A percentile compares a stretch with the other conserved stretches of the same genome.
Evolutionary conservation across 805 yeast genomes (phyloP).

Genomic region (Candida oleophila): DNA sequence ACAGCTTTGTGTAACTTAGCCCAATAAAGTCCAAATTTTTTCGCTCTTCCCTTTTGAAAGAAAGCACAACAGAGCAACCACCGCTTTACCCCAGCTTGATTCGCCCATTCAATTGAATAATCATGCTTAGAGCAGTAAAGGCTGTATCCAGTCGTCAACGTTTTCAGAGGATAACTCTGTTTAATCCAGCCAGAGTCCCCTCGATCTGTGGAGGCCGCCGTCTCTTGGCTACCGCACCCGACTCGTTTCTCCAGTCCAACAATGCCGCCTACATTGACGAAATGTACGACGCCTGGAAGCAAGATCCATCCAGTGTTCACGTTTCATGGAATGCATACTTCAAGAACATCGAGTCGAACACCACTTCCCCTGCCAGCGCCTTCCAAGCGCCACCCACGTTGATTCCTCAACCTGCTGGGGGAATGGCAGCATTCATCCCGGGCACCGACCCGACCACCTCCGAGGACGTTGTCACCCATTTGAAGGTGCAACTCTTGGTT

Average conservation of each 20-base stretch:
- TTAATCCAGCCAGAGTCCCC: slow-evolving; percentile 4
- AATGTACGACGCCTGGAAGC: slow-evolving; percentile 93
- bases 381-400: slow-evolving; percentile 90
- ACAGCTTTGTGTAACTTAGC: not conserved
- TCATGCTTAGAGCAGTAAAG: slow-evolving; percentile 8
- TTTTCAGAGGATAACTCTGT: not conserved
- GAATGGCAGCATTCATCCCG: slow-evolving; percentile 60
- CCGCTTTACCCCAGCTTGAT: too few species aligned
- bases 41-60: not conserved
- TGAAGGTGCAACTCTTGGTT: slow-evolving; percentile 93
- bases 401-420: slow-evolving; percentile 79
- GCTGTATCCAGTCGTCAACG: slow-evolving; percentile 4
- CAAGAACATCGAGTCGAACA: slow-evolving; percentile 77
- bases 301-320: slow-evolving; percentile 89
- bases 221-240: slow-evolving; percentile 45
- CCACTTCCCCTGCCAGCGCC: slow-evolving; percentile 70
- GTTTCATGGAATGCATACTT: slow-evolving; percentile 97
- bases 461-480: slow-evolving; percentile 76
- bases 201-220: slow-evolving; percentile 15
- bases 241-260: slow-evolving; percentile 77
- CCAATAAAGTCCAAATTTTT: not conserved
- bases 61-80: not conserved
- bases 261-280: slow-evolving; percentile 94
- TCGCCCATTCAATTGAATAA: not conserved
- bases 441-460: slow-evolving; percentile 44